Conservation (phyloP, 106 monocot genomes). For the Acorus calamus region DNA sequence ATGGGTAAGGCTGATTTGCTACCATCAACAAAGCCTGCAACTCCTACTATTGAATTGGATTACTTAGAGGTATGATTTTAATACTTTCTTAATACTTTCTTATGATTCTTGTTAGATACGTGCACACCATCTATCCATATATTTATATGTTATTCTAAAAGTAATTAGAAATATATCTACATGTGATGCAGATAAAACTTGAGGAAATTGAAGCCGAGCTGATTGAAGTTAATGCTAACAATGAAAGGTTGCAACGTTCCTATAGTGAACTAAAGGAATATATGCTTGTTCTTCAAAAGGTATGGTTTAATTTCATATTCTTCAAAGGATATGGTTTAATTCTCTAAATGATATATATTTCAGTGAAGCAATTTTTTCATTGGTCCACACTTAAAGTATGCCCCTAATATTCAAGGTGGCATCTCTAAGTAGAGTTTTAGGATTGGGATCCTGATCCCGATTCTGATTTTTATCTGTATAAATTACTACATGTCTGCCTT, state of each 20-base stretch:
- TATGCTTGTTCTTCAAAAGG: conserved; percentile 79
- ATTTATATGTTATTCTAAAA: too few species aligned
- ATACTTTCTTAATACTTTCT: background rate
- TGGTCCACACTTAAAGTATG: background rate
- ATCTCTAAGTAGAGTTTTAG: too few species aligned
- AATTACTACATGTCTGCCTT: too few species aligned
- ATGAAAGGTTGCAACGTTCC: conserved; percentile 70
- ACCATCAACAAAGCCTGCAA: conserved; percentile 33
- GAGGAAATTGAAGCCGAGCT: conserved; percentile 88
- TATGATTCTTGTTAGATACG: background rate
- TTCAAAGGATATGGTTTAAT: too few species aligned
- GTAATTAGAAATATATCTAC: too few species aligned
- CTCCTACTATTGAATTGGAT: conserved; percentile 60
- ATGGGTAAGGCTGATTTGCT: conserved; percentile 75
- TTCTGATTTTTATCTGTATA: too few species aligned
- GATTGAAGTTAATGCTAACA: conserved; percentile 82
- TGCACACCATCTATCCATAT: too few species aligned
- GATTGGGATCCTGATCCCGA: too few species aligned
- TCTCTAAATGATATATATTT: too few species aligned
- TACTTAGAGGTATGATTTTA: conserved; percentile 64
- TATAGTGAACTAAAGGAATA: conserved; percentile 93
- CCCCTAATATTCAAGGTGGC: too few species aligned
- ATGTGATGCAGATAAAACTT: conserved; percentile 55
- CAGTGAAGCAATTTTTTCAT: background rate
- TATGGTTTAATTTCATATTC: conserved; percentile 4